These are phyloP conservation scores for Colletotrichum agaves DNA, from an alignment of 2,329 filamentous ascomycete genomes.

Conservation along the genomic window DNA sequence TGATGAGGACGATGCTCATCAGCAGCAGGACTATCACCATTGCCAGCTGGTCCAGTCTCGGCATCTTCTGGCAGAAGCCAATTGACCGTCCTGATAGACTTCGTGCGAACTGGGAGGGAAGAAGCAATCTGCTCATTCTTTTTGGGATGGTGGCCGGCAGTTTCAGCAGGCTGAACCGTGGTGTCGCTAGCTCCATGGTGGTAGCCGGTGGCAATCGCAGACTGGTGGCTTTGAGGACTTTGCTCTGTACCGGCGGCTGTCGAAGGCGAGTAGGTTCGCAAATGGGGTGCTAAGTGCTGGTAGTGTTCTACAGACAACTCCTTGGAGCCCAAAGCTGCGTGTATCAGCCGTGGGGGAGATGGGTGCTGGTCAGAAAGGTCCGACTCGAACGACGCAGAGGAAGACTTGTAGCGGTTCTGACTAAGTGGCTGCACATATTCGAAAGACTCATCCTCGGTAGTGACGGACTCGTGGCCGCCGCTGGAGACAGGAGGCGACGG, in stretches of 20 bases:
- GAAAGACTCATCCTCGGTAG: neutral
- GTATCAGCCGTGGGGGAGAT: slow-evolving; percentile 23
- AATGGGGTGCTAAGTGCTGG: neutral
- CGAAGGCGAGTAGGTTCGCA: slow-evolving; percentile 30
- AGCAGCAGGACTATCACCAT: neutral
- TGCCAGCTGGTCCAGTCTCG: too few species aligned
- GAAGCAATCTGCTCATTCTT: neutral
- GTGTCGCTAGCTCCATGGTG: slow-evolving; percentile 42
- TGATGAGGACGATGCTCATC: neutral
- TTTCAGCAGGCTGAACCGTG: slow-evolving; percentile 40
- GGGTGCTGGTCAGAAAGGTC: neutral
- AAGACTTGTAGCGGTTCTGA: neutral
- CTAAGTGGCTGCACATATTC: neutral
- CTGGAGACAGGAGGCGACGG: neutral
- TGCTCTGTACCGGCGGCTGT: slow-evolving; percentile 27
- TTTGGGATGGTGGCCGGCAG: neutral
- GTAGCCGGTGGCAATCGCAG: slow-evolving; percentile 28
- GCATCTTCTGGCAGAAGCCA: slow-evolving; percentile 29
- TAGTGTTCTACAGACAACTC: neutral
- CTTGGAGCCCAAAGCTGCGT: neutral
- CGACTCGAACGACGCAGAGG: neutral
- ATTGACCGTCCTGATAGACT: slow-evolving; percentile 20
- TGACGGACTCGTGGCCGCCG: neutral
- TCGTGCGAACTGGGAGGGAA: slow-evolving; percentile 1
- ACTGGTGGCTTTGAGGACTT: slow-evolving; percentile 48